Conservation (phyloP, 2,329 filamentous ascomycete genomes). For the Cercospora brassicicola region DNA sequence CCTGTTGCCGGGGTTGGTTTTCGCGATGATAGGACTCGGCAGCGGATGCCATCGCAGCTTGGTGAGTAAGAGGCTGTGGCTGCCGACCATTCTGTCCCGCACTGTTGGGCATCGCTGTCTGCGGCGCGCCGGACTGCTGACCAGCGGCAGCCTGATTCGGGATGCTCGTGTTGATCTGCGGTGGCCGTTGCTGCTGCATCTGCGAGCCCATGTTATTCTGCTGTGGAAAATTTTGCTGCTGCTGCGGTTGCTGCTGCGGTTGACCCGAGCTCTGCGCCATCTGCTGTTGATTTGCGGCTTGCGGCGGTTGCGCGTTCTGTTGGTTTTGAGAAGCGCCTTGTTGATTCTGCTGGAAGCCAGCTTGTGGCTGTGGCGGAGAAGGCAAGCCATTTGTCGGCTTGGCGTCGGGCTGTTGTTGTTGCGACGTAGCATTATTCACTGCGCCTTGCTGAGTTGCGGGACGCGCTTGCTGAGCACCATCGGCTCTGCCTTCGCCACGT, state of each 20-base stretch:
- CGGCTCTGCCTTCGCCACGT: conserved; percentile 21
- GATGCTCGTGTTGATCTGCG: conserved; percentile 20
- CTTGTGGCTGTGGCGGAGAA: conserved; percentile 26
- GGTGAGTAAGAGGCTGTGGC: conserved; percentile 45
- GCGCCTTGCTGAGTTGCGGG: conserved; percentile 27
- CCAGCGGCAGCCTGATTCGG: conserved; percentile 27
- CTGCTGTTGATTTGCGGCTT: conserved; percentile 33
- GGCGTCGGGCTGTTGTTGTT: conserved; percentile 22
- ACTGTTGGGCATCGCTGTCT: conserved; percentile 24
- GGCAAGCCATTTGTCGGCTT: conserved; percentile 21
- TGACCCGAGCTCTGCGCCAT: conserved; percentile 37
- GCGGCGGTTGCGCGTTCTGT: conserved; percentile 29
- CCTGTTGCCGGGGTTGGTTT: conserved; percentile 24
- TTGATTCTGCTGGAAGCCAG: conserved; percentile 23
- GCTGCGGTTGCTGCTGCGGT: conserved; percentile 19
- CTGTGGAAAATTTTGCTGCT: conserved; percentile 38
- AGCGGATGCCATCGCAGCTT: conserved; percentile 47
- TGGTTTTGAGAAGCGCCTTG: conserved; percentile 20
- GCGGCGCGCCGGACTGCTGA: conserved; percentile 24
- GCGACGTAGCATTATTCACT: conserved; percentile 25
- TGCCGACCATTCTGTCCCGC: conserved; percentile 27
- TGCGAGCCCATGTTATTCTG: conserved; percentile 29
- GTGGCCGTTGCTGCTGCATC: conserved; percentile 24
- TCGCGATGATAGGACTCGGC: conserved; percentile 20
- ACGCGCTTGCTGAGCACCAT: conserved; percentile 22